A percentile compares a stretch with the other conserved stretches of the same genome.
These are phyloP conservation scores for Phytophthora foliorum DNA, from an alignment of 352 stramenopile genomes.

Conservation along the genomic window DNA sequence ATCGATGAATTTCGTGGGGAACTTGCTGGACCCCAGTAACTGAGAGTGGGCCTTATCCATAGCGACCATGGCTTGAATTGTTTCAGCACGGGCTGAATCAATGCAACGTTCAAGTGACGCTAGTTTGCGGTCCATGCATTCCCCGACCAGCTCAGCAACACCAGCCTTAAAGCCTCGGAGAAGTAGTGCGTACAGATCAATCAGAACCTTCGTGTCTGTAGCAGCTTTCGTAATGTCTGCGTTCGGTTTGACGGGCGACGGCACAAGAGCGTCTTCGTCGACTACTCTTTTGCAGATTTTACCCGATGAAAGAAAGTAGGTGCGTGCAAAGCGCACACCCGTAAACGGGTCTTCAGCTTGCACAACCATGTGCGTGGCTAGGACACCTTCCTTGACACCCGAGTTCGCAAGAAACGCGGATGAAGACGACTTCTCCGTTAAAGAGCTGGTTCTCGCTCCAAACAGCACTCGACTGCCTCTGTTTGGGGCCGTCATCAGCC, in stretches of 20 bases:
- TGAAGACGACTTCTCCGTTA: conserved; percentile 46
- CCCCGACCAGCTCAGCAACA: conserved; percentile 22
- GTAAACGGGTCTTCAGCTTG: conserved; percentile 80
- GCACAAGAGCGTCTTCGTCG: conserved; percentile 72
- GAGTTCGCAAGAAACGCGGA: conserved; percentile 46
- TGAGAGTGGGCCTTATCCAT: conserved; percentile 30
- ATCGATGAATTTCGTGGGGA: conserved; percentile 47
- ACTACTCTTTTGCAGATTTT: conserved; percentile 59
- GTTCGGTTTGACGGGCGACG: conserved; percentile 24
- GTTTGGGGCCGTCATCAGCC: conserved; percentile 31
- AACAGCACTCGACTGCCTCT: conserved; percentile 73
- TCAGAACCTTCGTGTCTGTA: conserved; percentile 37
- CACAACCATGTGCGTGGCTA: conserved; percentile 74
- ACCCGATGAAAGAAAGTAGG: conserved; percentile 76
- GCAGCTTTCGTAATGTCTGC: conserved; percentile 12
- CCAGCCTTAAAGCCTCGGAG: conserved; percentile 52
- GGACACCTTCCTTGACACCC: conserved; percentile 22
- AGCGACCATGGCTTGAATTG: conserved; percentile 23
- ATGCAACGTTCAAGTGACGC: conserved; percentile 34
- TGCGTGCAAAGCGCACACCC: conserved; percentile 66
- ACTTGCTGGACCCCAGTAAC: conserved; percentile 26
- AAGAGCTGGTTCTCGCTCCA: conserved; percentile 52
- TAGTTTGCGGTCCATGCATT: conserved; percentile 18
- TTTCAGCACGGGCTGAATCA: conserved; percentile 28
- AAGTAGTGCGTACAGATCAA: conserved; percentile 43